Evolutionary conservation across 2,329 filamentous ascomycete genomes (phyloP), one percentile per base, ranked within the genome.

Genomic region (Dactylellina sp.): DNA sequence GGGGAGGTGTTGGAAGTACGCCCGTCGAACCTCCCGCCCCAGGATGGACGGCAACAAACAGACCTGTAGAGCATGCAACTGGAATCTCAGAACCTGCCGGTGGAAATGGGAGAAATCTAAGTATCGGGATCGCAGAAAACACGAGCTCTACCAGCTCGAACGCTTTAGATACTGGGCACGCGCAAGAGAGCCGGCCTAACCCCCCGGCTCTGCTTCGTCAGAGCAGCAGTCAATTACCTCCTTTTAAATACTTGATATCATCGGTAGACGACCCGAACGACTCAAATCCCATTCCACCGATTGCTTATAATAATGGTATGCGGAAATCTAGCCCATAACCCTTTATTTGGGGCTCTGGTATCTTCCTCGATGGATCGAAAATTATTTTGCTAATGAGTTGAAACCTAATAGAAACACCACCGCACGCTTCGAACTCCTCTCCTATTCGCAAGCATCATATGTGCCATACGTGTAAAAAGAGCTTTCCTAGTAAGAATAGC

Each of bases 201-300:
- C 62, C 44, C 22, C 70, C 46, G 11, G 39, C 70, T 50, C 44
- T 74, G 22, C 46, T 66, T 35, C 46, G 70, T 39, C 55, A 66
- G 44, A 53, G 44, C 11, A 61, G 61, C 47, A 59, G 61, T 28
- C 52, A 46, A 18, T 50, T 74, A 28, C 70, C 70, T 4, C 60
- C 61, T 7, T 74, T 74, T 47, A 65, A 62, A 39, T 65, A 53
- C 44, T 47, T 74, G 28, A 74, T 74, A 37, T 74, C 70, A 11
- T 42, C 70, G 20, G 70, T 74, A 7, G 70, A 74, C 39, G 61
- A 74, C 32, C 70, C 70, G n/a, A 65, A 74, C 44, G 70, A 74
- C 42, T 50, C 61, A 37, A 61, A 74, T 14, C 61, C 47, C 7
- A 66, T 66, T 22, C 70, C 59, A 11, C 70, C 70, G 11, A 74